Evolutionary conservation across 2,329 filamentous ascomycete genomes (phyloP), one percentile per base, ranked within the genome.

Genomic region (Trichophyton rubrum): DNA sequence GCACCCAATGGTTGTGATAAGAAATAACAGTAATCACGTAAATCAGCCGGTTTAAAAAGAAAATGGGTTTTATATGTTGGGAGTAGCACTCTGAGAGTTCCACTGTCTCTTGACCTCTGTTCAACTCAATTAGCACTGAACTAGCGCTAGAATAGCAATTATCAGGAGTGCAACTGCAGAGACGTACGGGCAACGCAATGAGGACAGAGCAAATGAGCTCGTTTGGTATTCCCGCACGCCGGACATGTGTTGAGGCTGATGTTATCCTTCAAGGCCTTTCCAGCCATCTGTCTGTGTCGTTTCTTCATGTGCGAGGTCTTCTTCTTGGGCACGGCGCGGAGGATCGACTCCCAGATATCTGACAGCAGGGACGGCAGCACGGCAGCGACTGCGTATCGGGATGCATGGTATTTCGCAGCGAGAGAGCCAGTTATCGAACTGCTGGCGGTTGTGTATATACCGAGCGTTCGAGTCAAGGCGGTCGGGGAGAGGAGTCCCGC

Each of bases 261-360:
- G 61, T 95, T 85, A 72, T 99, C 93, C 77, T 96, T 89, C 67
- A 99, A 75, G 51, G 86, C 92, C 78, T 99, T 99, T 70, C 93
- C 93, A 24, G 91, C 92, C 86, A 97, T 88, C 71, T 95, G 90
- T 69, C 95, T 85, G 71, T 90, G 86, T 67, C 93, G 83, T 81
- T 90, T 96, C 79, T 93, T 96, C 79, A 89, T 89, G 74, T 99
- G 90, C 47, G 92, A 96, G 38, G 90, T 95, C 83, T 97, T 99
- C 79, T 96, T 97, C 82, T 99, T 99, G 3, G 93, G 93, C 15
- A 97, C 93, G 1, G 93, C 93, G 66, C 86, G 86, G 66, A 99
- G 80, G 53, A 99, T 83, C 4, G 89, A 90, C 67, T 96, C 92
- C 92, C 92, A 97, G 68, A 99, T 85, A 64, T 88, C 88, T 60